Conservation (phyloP, 305 asterid species). For the Rubia balearica region DNA sequence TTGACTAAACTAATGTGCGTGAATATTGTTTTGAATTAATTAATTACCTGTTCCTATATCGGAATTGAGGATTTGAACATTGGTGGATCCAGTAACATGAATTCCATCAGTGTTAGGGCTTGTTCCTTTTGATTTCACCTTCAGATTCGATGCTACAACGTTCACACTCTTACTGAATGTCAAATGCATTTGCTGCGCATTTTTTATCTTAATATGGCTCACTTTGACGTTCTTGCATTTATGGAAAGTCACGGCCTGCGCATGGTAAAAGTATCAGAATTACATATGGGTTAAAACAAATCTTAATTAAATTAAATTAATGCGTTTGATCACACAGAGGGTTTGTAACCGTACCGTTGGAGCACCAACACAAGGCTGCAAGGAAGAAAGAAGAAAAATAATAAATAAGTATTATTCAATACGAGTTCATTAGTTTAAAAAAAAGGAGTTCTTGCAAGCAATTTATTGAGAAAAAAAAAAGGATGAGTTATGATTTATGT, state of each 20-base stretch:
- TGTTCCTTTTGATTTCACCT: slow-evolving; percentile 44
- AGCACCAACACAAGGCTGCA: slow-evolving; percentile 71
- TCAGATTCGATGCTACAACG: slow-evolving; percentile 50
- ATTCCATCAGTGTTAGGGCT: slow-evolving; percentile 98
- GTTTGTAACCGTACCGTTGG: slow-evolving; percentile 54
- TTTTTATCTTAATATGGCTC: slow-evolving; percentile 32
- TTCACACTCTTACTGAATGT: slow-evolving; percentile 39
- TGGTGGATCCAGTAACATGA: slow-evolving; percentile 55
- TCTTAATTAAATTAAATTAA: neutral
- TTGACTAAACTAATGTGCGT: neutral
- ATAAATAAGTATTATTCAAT: neutral
- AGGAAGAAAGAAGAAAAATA: slow-evolving; percentile 5
- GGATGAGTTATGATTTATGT: neutral
- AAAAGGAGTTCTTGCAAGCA: no score
- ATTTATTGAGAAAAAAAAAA: neutral
- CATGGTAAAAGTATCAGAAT: neutral
- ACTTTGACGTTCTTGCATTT: slow-evolving; percentile 55
- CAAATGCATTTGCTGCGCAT: slow-evolving; percentile 87
- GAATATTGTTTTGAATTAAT: neutral
- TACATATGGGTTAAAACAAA: neutral
- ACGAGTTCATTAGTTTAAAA: no score
- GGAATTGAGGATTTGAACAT: slow-evolving; percentile 43
- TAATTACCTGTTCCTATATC: slow-evolving; percentile 54
- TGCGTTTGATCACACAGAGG: neutral
- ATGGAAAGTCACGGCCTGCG: slow-evolving; percentile 62